These are phyloP conservation scores for Fusarium sp. DNA, from an alignment of 2,329 filamentous ascomycete species.

Conservation along the genomic window DNA sequence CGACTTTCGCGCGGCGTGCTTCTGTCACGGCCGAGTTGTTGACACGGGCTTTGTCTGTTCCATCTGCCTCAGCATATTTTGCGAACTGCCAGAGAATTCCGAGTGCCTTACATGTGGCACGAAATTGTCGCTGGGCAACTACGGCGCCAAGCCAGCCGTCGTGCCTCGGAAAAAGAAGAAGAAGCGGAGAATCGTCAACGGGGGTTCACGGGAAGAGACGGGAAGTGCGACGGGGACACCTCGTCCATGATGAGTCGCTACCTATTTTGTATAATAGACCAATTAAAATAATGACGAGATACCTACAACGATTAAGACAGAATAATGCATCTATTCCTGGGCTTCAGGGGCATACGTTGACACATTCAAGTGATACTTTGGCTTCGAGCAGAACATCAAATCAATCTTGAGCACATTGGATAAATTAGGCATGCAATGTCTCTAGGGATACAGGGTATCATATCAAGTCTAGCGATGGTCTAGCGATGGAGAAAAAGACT, in stretches of 20 bases:
- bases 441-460: constrained; percentile 45
- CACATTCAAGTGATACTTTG: not conserved
- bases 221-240: constrained; percentile 72
- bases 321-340: not conserved
- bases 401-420: not conserved
- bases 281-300: constrained; percentile 47
- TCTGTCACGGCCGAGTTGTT: constrained; percentile 92
- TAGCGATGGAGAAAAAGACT: constrained; percentile 20
- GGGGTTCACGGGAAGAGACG: constrained; percentile 65
- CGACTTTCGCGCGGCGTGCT: constrained; percentile 98
- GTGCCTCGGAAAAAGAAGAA: constrained; percentile 79
- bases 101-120: constrained; percentile 88
- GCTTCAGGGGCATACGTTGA: not conserved
- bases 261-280: not conserved
- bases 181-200: constrained; percentile 74
- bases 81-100: constrained; percentile 69
- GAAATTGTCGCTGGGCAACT: constrained; percentile 78
- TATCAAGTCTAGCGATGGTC: constrained; percentile 34
- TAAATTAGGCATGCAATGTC: not conserved
- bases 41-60: constrained; percentile 96
- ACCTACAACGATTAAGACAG: constrained; percentile 17
- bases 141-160: constrained; percentile 82
- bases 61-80: constrained; percentile 96
- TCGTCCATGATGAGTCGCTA: constrained; percentile 46
- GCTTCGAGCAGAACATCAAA: not conserved